phyloP scores from a whole-genome alignment of 1,284 basidiomycete species.

The Rhodotorula sp. region DNA sequence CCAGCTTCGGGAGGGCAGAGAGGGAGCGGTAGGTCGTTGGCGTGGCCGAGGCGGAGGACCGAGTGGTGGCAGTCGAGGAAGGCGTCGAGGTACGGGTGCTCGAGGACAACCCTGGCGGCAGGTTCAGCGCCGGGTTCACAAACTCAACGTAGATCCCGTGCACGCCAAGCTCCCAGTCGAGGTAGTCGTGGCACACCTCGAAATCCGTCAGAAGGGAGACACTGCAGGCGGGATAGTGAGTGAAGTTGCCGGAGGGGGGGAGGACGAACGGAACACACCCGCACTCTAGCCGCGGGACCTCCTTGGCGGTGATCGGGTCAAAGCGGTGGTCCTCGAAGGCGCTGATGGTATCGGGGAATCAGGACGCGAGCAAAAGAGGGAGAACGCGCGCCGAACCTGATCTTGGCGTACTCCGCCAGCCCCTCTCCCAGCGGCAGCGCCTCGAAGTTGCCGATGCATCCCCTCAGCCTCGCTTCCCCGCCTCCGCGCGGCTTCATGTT shows the following conservation, averaged over 20 bases:
- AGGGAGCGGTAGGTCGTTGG: slow-evolving; percentile 29
- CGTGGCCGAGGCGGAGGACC: neutral
- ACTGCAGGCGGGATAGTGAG: slow-evolving; percentile 53
- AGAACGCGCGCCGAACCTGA: slow-evolving; percentile 58
- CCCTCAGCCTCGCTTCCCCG: slow-evolving; percentile 66
- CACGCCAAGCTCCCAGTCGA: slow-evolving; percentile 87
- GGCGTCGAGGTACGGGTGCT: slow-evolving; percentile 17
- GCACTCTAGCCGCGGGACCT: slow-evolving; percentile 81
- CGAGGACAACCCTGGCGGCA: slow-evolving; percentile 53
- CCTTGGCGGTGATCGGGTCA: slow-evolving; percentile 68
- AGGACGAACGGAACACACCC: slow-evolving; percentile 61
- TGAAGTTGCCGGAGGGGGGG: too few relatives aligned
- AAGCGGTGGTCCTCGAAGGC: slow-evolving; percentile 59
- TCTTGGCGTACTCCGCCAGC: slow-evolving; percentile 83
- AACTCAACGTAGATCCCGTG: slow-evolving; percentile 93
- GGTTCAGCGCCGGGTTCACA: slow-evolving; percentile 66
- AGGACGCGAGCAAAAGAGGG: neutral
- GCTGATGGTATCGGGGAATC: slow-evolving; percentile 39
- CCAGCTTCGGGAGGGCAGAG: slow-evolving; percentile 31
- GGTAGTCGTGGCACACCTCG: slow-evolving; percentile 77
- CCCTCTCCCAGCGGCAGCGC: slow-evolving; percentile 73
- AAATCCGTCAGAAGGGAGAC: slow-evolving; percentile 92
- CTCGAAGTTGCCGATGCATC: slow-evolving; percentile 94
- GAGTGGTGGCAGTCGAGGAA: slow-evolving; percentile 45
- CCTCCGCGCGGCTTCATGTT: slow-evolving; percentile 62